Percentiles rank a stretch among this genome's conserved stretches.
These are phyloP conservation scores for Naematelia encephala DNA, from an alignment of 768 basidiomycete genomes.

Conservation along the genomic window DNA sequence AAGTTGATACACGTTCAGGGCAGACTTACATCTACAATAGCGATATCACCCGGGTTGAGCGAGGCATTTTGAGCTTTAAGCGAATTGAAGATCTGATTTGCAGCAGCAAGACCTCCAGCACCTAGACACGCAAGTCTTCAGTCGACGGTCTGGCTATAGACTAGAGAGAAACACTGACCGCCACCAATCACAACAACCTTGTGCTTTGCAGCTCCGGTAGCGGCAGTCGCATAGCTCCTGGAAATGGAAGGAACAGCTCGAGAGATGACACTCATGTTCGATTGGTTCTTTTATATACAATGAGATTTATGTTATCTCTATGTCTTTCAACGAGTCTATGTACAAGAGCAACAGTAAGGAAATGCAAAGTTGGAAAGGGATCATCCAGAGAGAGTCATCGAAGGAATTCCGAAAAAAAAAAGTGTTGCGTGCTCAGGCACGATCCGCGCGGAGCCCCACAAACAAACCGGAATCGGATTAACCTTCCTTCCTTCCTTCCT, in stretches of 20 bases:
- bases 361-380: no score
- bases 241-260: slow-evolving; percentile 18
- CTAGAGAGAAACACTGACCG: slow-evolving; percentile 56
- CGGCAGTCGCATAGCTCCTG: slow-evolving; percentile 42
- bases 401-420: no score
- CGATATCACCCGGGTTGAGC: slow-evolving; percentile 72
- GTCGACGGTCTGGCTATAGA: background rate
- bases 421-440: no score
- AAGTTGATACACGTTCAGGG: background rate
- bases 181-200: slow-evolving; percentile 84
- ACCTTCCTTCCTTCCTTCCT: no score
- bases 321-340: background rate
- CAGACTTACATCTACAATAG: slow-evolving; percentile 65
- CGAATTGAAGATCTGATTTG: slow-evolving; percentile 79
- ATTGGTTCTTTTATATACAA: background rate
- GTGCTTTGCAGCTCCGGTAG: slow-evolving; percentile 53
- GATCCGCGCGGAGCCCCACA: background rate
- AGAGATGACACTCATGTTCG: background rate
- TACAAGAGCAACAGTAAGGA: no score
- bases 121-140: slow-evolving; percentile 51
- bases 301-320: no score
- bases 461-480: background rate
- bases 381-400: no score
- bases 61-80: slow-evolving; percentile 69
- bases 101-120: slow-evolving; percentile 73